These are phyloP conservation scores for Endogone sp. DNA, from an alignment of 192 early-diverging fungal genomes.

Conservation along the genomic window DNA sequence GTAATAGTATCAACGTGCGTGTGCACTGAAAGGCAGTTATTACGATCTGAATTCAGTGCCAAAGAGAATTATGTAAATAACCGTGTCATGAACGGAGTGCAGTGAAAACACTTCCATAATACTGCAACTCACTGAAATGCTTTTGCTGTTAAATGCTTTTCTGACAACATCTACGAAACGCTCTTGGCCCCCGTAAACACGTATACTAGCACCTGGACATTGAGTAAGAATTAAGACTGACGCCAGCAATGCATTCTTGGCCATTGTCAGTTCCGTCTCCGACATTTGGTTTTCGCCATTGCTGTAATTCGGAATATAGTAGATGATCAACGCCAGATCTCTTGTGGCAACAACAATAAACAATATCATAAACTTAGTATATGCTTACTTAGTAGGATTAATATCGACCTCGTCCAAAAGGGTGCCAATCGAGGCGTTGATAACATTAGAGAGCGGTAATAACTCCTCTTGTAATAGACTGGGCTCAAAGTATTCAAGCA, in stretches of 20 bases:
- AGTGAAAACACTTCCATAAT: background rate
- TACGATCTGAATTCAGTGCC: conserved; percentile 23
- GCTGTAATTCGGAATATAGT: background rate
- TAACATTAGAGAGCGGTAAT: conserved; percentile 16
- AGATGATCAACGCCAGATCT: background rate
- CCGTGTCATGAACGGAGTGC: background rate
- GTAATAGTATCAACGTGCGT: conserved; percentile 29
- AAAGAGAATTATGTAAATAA: background rate
- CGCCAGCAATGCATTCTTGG: conserved; percentile 24
- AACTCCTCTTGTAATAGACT: conserved; percentile 15
- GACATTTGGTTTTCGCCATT: background rate
- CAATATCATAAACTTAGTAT: too few species aligned
- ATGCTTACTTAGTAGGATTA: conserved; percentile 10
- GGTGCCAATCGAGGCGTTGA: conserved; percentile 17
- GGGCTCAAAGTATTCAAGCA: conserved; percentile 34
- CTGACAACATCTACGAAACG: conserved; percentile 15
- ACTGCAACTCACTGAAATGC: conserved; percentile 4
- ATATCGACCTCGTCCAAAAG: conserved; percentile 13
- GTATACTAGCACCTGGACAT: conserved; percentile 25
- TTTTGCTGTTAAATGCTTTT: conserved; percentile 5
- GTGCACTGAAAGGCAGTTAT: conserved; percentile 34
- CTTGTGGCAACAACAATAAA: too few species aligned
- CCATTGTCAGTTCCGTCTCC: conserved; percentile 1
- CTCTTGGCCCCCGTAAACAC: conserved; percentile 2
- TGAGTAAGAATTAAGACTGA: conserved; percentile 24